A percentile compares a stretch with the other conserved stretches of the same genome.
phyloP scores from a whole-genome alignment of 2,329 filamentous ascomycete genomes.

The Aspergillus luchuensis region DNA sequence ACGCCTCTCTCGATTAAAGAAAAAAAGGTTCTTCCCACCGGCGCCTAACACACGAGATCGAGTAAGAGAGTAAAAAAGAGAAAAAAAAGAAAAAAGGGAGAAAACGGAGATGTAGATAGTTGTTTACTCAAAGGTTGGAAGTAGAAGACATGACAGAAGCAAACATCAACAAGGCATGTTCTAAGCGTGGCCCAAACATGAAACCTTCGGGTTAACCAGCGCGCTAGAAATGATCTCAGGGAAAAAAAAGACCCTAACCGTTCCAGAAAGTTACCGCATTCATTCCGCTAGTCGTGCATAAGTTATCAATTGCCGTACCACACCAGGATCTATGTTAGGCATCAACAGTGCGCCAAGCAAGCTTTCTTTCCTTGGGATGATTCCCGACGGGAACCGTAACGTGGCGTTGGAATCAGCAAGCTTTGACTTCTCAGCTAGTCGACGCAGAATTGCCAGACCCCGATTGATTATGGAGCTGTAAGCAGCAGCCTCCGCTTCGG shows the following conservation, averaged over 20 bases:
- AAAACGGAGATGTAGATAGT: constrained; percentile 15
- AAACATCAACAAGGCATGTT: constrained; percentile 21
- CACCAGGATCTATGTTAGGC: constrained; percentile 62
- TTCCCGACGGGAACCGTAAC: constrained; percentile 58
- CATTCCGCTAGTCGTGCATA: constrained; percentile 59
- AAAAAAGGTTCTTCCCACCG: constrained; percentile 22
- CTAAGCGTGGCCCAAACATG: constrained; percentile 8
- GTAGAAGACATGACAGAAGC: constrained; percentile 27
- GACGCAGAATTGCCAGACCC: constrained; percentile 67
- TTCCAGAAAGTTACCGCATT: constrained; percentile 15
- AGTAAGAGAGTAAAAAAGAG: too few species aligned
- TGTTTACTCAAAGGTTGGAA: constrained; percentile 22
- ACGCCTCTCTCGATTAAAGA: constrained; percentile 23
- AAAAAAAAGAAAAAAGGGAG: not conserved
- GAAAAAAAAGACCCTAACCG: constrained; percentile 10
- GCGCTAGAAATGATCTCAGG: constrained; percentile 23
- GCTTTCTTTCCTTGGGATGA: constrained; percentile 67
- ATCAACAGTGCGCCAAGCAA: constrained; percentile 69
- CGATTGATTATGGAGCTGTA: constrained; percentile 63
- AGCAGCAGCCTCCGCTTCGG: constrained; percentile 46
- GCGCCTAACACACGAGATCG: constrained; percentile 22
- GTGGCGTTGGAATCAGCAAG: constrained; percentile 56
- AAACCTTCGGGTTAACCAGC: constrained; percentile 16
- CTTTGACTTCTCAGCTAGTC: constrained; percentile 66
- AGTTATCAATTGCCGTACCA: constrained; percentile 69